Conservation (phyloP, 2,329 filamentous ascomycete species). For the Dichotomopilus funicola region DNA sequence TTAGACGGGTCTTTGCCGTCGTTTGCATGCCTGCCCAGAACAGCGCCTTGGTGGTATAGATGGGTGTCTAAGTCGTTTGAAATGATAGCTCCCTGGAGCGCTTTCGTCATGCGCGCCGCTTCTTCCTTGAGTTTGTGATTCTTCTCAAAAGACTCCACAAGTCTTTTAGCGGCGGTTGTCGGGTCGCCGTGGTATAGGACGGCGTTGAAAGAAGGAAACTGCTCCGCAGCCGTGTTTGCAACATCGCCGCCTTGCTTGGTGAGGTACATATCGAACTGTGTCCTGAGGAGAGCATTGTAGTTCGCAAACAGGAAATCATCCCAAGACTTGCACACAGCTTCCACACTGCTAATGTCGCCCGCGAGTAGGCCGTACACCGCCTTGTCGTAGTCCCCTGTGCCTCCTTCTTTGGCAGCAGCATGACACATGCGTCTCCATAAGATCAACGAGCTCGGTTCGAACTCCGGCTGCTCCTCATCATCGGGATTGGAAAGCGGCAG, state of each 20-base stretch:
- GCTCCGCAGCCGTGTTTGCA: constrained; percentile 47
- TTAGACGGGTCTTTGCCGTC: constrained; percentile 33
- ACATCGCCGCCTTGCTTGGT: constrained; percentile 48
- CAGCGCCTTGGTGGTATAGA: constrained; percentile 53
- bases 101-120: constrained; percentile 37
- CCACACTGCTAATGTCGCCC: constrained; percentile 72
- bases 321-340: constrained; percentile 70
- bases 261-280: constrained; percentile 70
- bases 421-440: constrained; percentile 77
- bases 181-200: constrained; percentile 55
- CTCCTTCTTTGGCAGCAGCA: constrained; percentile 60
- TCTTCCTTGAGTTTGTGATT: constrained; percentile 51
- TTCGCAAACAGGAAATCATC: constrained; percentile 83
- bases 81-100: constrained; percentile 70
- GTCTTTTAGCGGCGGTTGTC: constrained; percentile 45
- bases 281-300: constrained; percentile 77
- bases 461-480: constrained; percentile 35
- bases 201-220: constrained; percentile 59
- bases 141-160: constrained; percentile 56
- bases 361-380: constrained; percentile 89
- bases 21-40: constrained; percentile 44
- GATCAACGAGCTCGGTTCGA: constrained; percentile 43
- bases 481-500: constrained; percentile 53
- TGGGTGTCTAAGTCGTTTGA: constrained; percentile 53
- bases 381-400: constrained; percentile 69